Conservation (phyloP, 2,329 filamentous ascomycete species). For the Penicillium vulpinum region DNA sequence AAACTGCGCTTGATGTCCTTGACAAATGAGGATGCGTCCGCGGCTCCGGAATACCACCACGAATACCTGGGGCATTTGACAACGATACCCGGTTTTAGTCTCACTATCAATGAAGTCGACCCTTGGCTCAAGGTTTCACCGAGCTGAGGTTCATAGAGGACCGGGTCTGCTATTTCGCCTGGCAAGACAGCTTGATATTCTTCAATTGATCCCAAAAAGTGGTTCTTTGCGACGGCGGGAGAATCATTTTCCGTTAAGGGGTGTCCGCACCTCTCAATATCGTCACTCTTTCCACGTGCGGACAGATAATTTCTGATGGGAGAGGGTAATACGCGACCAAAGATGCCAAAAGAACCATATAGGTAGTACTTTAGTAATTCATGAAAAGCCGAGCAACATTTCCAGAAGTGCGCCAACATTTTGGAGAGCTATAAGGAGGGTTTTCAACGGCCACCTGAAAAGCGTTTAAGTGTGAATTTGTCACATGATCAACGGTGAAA, state of each 20-base stretch:
- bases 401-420: background rate
- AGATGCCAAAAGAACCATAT: background rate
- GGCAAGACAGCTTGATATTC: background rate
- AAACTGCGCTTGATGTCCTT: conserved; percentile 8
- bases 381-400: background rate
- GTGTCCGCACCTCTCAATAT: background rate
- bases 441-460: background rate
- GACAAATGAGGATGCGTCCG: background rate
- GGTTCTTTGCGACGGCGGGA: background rate
- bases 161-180: background rate
- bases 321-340: background rate
- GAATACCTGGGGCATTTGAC: conserved; percentile 12
- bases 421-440: background rate
- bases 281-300: background rate
- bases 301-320: background rate
- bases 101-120: conserved; percentile 12
- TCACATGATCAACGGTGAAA: background rate
- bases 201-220: background rate
- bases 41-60: conserved; percentile 5
- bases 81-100: conserved; percentile 7
- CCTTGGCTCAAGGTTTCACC: conserved; percentile 8
- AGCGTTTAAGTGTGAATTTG: background rate
- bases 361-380: background rate
- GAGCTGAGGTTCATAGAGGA: conserved; percentile 4
- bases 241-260: background rate